These are phyloP conservation scores for Stephanodiscus minutulus DNA, from an alignment of 108 stramenopile species.

Conservation along the genomic window DNA sequence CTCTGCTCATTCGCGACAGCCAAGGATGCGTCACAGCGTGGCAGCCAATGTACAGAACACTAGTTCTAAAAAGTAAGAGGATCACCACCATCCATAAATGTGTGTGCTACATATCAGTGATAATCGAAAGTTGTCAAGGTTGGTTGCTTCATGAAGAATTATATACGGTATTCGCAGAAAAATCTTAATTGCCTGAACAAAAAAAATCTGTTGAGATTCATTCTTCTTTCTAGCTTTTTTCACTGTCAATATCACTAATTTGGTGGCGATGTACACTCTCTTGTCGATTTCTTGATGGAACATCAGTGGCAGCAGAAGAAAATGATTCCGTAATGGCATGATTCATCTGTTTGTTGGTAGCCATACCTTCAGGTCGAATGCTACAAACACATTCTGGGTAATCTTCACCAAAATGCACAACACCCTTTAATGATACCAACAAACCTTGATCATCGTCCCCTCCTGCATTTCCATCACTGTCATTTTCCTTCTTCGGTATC, in stretches of 20 bases:
- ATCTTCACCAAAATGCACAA: slow-evolving; percentile 80
- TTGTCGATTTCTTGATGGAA: neutral
- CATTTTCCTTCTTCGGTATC: slow-evolving; percentile 51
- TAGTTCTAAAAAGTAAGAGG: no score
- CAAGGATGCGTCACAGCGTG: no score
- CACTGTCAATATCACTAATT: slow-evolving; percentile 8
- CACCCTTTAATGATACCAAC: slow-evolving; percentile 63
- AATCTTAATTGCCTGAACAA: no score
- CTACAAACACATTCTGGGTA: slow-evolving; percentile 87
- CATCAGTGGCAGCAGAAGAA: neutral
- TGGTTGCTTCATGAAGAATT: no score
- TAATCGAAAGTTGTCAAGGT: no score
- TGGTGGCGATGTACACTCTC: neutral
- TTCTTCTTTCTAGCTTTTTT: neutral
- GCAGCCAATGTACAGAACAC: no score
- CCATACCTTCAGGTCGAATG: slow-evolving; percentile 57
- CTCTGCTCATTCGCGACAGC: no score
- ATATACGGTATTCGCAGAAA: no score
- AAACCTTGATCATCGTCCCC: slow-evolving; percentile 2
- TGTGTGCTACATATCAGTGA: no score
- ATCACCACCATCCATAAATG: no score
- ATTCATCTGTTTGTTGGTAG: neutral
- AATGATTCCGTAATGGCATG: neutral
- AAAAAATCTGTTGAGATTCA: no score
- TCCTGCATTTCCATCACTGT: neutral